Percentiles rank a stretch among this genome's conserved stretches.
Conservation (phyloP, 768 basidiomycete species). For the Lactarius sanguifluus region DNA sequence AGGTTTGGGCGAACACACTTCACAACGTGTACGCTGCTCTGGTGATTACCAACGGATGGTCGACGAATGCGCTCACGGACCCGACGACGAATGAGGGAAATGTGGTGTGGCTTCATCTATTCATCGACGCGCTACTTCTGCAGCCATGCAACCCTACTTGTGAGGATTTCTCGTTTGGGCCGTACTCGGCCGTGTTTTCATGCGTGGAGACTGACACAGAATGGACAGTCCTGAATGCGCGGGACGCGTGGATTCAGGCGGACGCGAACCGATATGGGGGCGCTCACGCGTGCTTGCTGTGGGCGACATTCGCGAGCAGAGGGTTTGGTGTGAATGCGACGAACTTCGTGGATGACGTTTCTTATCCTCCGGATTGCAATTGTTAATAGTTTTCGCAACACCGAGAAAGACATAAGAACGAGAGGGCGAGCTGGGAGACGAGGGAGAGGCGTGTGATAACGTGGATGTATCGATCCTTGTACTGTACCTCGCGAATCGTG, state of each 20-base stretch:
- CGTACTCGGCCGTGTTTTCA: background rate
- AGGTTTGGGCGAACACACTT: conserved; percentile 53
- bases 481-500: too few species aligned
- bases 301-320: conserved; percentile 48
- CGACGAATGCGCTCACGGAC: conserved; percentile 42
- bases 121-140: conserved; percentile 49
- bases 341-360: conserved; percentile 36
- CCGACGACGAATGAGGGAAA: conserved; percentile 47
- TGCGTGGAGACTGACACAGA: background rate
- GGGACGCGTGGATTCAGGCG: conserved; percentile 54
- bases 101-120: conserved; percentile 50
- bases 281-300: conserved; percentile 46
- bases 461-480: background rate
- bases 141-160: conserved; percentile 52
- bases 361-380: conserved; percentile 35
- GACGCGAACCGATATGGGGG: conserved; percentile 49
- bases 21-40: conserved; percentile 40
- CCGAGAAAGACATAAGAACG: background rate
- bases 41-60: conserved; percentile 33
- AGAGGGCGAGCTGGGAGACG: background rate
- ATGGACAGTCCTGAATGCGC: conserved; percentile 43
- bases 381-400: background rate
- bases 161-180: conserved; percentile 31
- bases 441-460: background rate
- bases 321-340: conserved; percentile 46